Conservation (phyloP, 139 green algal species). For the Marvania coccoides region DNA sequence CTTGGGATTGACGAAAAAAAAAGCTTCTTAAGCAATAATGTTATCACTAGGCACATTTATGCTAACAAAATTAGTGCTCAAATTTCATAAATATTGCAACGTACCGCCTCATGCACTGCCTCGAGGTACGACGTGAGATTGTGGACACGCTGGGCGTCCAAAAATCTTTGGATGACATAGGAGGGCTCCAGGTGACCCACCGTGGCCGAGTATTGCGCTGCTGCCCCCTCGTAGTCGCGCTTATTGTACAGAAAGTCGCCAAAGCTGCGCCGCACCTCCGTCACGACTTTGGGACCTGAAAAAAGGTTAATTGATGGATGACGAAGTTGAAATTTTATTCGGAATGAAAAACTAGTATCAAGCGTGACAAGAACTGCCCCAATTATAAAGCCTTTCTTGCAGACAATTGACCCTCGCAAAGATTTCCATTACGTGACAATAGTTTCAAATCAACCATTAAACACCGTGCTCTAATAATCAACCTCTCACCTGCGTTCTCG, state of each 20-base stretch:
- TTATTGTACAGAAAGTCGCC: slow-evolving; percentile 81
- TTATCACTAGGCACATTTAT: too few species aligned
- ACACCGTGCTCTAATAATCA: too few species aligned
- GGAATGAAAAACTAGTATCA: too few species aligned
- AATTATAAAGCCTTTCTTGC: too few species aligned
- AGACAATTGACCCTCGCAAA: too few species aligned
- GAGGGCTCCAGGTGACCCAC: slow-evolving; percentile 80
- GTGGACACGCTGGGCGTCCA: slow-evolving; percentile 86
- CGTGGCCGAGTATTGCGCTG: slow-evolving; percentile 75
- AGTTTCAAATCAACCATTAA: too few species aligned
- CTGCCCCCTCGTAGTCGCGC: slow-evolving; percentile 85
- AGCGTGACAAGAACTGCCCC: too few species aligned
- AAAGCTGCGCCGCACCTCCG: slow-evolving; percentile 55
- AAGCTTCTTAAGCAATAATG: too few species aligned
- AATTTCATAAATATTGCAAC: too few species aligned
- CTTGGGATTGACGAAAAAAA: too few species aligned
- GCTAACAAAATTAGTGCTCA: too few species aligned
- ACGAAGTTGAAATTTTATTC: background rate
- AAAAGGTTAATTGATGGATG: background rate
- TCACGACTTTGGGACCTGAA: slow-evolving; percentile 16
- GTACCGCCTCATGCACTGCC: slow-evolving; percentile 63
- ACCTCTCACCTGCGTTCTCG: slow-evolving; percentile 25
- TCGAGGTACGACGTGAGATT: slow-evolving; percentile 87
- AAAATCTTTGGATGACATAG: slow-evolving; percentile 89
- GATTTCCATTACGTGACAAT: too few species aligned